These are phyloP conservation scores for Alloteropsis angusta DNA, from an alignment of 202 grass and related monocot genomes.

Conservation along the genomic window DNA sequence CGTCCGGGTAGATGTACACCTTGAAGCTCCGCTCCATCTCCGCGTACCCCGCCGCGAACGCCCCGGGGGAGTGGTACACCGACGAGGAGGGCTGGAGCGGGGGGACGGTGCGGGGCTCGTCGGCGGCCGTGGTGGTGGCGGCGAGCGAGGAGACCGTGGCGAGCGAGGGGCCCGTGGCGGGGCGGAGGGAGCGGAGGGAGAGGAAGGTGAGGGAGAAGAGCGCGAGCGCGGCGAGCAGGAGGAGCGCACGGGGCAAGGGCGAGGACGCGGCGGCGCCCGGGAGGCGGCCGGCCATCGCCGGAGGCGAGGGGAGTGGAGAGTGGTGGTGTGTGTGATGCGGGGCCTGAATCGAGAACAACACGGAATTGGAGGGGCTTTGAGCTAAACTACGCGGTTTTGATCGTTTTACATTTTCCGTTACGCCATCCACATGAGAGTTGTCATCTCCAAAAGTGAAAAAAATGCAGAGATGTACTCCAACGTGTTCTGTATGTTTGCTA, in stretches of 20 bases:
- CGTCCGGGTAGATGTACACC: conserved; percentile 89
- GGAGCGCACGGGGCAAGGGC: conserved; percentile 21
- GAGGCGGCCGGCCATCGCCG: conserved; percentile 47
- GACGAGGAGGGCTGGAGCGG: background rate
- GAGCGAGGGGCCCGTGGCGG: conserved; percentile 24
- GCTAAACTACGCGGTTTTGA: conserved; percentile 5
- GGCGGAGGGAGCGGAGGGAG: conserved; percentile 27
- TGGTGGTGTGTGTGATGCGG: conserved; percentile 19
- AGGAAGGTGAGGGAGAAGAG: conserved; percentile 46
- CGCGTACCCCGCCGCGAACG: conserved; percentile 45
- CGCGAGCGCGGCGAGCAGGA: conserved; percentile 22
- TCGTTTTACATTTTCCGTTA: background rate
- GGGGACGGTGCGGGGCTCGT: background rate
- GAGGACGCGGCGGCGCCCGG: background rate
- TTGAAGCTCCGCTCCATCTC: conserved; percentile 89
- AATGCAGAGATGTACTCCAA: too few relatives aligned
- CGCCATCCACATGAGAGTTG: too few relatives aligned
- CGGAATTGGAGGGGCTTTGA: conserved; percentile 1
- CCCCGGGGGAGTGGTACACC: conserved; percentile 39
- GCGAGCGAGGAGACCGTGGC: background rate
- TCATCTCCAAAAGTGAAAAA: too few relatives aligned
- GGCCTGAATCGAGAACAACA: conserved; percentile 7
- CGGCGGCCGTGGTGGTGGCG: background rate
- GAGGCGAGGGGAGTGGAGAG: background rate
- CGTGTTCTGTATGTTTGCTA: too few relatives aligned